A percentile compares a stretch with the other conserved stretches of the same genome.
Conservation (phyloP, 2,329 filamentous ascomycete genomes). For the Aphanocladium album region DNA sequence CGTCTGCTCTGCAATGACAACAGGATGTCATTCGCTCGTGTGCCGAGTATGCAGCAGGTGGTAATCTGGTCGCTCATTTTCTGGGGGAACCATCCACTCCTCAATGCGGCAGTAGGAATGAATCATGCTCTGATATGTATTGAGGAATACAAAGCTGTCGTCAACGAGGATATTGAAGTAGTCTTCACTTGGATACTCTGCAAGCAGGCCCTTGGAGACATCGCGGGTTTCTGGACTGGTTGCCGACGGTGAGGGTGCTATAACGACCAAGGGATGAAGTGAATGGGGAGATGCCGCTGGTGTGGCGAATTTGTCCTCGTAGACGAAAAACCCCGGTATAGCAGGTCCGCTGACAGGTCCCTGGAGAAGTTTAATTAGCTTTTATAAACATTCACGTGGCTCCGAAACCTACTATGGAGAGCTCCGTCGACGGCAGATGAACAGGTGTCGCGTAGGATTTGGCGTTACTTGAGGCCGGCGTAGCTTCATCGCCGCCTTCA, state of each 20-base stretch:
- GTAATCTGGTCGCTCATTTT: background rate
- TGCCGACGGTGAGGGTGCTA: background rate
- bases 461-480: background rate
- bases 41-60: background rate
- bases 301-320: background rate
- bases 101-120: background rate
- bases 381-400: no score
- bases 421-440: background rate
- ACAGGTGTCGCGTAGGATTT: background rate
- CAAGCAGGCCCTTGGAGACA: background rate
- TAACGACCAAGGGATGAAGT: background rate
- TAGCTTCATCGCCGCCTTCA: slow-evolving; percentile 16
- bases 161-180: background rate
- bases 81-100: background rate
- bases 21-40: slow-evolving; percentile 23
- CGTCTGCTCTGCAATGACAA: slow-evolving; percentile 30
- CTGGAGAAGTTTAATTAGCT: background rate
- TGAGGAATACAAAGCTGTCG: background rate
- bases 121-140: background rate
- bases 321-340: background rate
- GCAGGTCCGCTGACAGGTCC: background rate
- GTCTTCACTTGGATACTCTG: background rate
- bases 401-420: background rate
- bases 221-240: background rate
- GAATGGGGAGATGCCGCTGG: background rate